Base-by-base conservation (phyloP, 805 yeast species). In the Wickerhamiella bombiphila region DNA sequence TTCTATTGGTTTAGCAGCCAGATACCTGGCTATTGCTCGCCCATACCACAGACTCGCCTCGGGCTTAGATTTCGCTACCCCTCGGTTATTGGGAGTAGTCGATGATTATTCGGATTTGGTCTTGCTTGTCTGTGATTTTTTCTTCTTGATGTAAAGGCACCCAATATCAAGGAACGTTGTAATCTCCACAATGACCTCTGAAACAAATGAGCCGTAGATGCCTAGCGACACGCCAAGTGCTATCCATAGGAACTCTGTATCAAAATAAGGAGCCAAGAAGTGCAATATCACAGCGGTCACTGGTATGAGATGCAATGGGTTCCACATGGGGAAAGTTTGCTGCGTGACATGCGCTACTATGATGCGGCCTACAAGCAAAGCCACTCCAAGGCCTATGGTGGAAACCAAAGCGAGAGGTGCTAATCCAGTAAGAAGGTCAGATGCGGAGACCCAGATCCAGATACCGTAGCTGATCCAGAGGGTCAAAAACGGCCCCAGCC, bases 301-400 rank as follows among this genome's bases (percentile, higher is more conserved):
- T 76, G 94, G 42, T 68, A 40, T 66, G 58, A 19, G 46, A 39
- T 21, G 22, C 77, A 82, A 64, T 26, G 72, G 65, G 64, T 74
- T 72, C 32, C 67, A 48, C 56, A 64, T 59, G 34, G 97, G 96
- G 65, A 80, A 85, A 3, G 58, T 53, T 54, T 80, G 93, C 36
- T 69, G 60, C 1, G 95, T 81, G 47, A 88, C 70, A 56, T 86
- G 97, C 2, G 82, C 86, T 40, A 78, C 65, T 51, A 86, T 86
- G 44, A 86, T 82, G 54, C 91, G 72, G 3, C 96, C 96, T n/a
- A 88, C 96, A 3, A 73, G 65, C 51, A 80, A 78, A 1, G 97
- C 94, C 47, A 79, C 60, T 1, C 80, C 66, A 16, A 75, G 64
- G 1, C 94, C 94, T 47, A 80, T 69, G 9, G 37, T 9, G 9